A percentile compares a stretch with the other conserved stretches of the same genome.
Conservation (phyloP, 169 alveolate genomes). For the Cryptosporidium bovis region DNA sequence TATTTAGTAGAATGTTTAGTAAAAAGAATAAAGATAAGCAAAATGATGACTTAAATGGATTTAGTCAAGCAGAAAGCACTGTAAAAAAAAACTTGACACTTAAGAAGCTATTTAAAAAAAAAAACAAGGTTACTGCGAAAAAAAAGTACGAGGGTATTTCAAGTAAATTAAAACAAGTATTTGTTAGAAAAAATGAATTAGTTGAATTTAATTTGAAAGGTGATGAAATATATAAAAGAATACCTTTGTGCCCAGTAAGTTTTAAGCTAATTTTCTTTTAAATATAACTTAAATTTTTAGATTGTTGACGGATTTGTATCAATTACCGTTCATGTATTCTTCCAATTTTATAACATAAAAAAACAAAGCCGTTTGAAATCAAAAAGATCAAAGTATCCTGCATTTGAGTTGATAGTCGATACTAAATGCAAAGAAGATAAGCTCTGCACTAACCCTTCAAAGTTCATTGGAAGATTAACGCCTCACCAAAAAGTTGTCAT, state of each 20-base stretch:
- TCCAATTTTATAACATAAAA: slow-evolving; percentile 26
- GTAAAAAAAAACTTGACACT: not conserved
- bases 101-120: not conserved
- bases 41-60: not conserved
- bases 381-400: slow-evolving; percentile 36
- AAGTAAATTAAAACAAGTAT: not conserved
- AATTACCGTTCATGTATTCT: slow-evolving; percentile 34
- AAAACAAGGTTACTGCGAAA: not conserved
- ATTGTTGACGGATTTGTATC: slow-evolving; percentile 25
- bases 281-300: slow-evolving; percentile 11
- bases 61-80: not conserved
- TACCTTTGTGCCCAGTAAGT: slow-evolving; percentile 25
- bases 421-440: slow-evolving; percentile 11
- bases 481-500: slow-evolving; percentile 47
- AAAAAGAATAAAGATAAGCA: not conserved
- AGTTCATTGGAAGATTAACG: slow-evolving; percentile 51
- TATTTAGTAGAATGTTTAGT: not conserved
- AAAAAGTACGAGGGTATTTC: not conserved
- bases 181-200: not conserved
- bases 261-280: not conserved
- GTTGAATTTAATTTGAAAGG: slow-evolving; percentile 17
- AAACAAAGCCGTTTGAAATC: not conserved
- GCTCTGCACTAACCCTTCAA: slow-evolving; percentile 46
- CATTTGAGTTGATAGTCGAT: slow-evolving; percentile 63
- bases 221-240: slow-evolving; percentile 16